Evolutionary conservation across 257 asterid species (phyloP).

Genomic region (Solanum paucissectum): DNA sequence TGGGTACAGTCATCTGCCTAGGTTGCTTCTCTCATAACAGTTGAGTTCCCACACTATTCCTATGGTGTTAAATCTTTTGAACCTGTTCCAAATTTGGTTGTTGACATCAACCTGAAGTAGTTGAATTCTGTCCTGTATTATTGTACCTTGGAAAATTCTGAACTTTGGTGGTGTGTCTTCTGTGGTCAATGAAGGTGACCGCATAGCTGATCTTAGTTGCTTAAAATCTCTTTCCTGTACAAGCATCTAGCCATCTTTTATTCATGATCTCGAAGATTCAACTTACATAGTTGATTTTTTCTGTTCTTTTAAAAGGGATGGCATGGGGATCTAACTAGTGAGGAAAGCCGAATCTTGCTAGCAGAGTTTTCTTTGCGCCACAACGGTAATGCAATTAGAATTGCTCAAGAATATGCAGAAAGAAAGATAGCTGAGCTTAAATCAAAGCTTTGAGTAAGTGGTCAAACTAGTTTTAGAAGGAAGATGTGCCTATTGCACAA

Average conservation of each 20-base stretch:
- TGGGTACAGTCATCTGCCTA: background rate
- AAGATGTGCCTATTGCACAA: background rate
- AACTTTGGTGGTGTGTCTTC: background rate
- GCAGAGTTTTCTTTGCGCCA: constrained; percentile 93
- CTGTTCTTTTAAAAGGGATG: constrained; percentile 37
- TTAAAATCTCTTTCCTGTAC: background rate
- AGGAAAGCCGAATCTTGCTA: constrained; percentile 65
- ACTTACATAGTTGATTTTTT: background rate
- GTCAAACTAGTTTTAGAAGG: background rate
- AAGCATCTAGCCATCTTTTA: background rate
- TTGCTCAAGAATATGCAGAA: constrained; percentile 56
- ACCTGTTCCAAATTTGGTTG: background rate
- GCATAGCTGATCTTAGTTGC: background rate
- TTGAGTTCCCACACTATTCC: background rate
- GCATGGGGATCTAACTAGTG: constrained; percentile 70
- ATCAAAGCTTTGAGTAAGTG: constrained; percentile 27
- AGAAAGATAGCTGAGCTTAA: constrained; percentile 31
- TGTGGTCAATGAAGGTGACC: background rate
- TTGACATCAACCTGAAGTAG: background rate
- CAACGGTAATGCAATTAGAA: constrained; percentile 39
- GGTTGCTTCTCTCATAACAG: background rate
- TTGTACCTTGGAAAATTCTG: background rate
- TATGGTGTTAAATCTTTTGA: background rate
- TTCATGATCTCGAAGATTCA: background rate
- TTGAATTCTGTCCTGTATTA: background rate